Conservation (phyloP, 2,329 filamentous ascomycete genomes). For the Fusarium pseudonygamai region DNA sequence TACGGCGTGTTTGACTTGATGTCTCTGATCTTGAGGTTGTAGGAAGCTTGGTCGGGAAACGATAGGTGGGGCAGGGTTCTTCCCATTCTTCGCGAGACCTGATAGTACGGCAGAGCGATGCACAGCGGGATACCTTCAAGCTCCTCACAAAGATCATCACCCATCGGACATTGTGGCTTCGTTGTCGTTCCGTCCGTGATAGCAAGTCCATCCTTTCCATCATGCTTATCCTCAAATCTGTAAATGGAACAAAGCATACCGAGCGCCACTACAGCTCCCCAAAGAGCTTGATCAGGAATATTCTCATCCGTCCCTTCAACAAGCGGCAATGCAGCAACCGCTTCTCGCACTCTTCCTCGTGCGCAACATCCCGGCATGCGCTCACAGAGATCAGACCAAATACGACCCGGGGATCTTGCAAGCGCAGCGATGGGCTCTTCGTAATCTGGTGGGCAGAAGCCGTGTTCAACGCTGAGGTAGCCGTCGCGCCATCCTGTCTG, state of each 20-base stretch:
- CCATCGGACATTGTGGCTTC: slow-evolving; percentile 54
- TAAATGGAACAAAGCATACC: slow-evolving; percentile 65
- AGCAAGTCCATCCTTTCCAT: slow-evolving; percentile 61
- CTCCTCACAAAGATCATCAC: slow-evolving; percentile 62
- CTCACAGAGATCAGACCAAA: slow-evolving; percentile 64
- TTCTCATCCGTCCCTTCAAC: slow-evolving; percentile 59
- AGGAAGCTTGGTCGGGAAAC: slow-evolving; percentile 63
- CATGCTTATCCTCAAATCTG: slow-evolving; percentile 61
- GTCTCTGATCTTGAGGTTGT: slow-evolving; percentile 61
- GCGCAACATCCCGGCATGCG: slow-evolving; percentile 63
- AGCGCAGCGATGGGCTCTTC: slow-evolving; percentile 57
- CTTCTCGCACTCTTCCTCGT: slow-evolving; percentile 60
- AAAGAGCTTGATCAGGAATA: slow-evolving; percentile 62
- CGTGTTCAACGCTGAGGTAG: slow-evolving; percentile 53
- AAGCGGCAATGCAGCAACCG: slow-evolving; percentile 58
- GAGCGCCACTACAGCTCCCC: slow-evolving; percentile 62
- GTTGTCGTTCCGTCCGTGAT: slow-evolving; percentile 40
- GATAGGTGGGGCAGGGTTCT: slow-evolving; percentile 62
- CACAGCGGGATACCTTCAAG: slow-evolving; percentile 58
- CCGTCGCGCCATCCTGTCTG: slow-evolving; percentile 61
- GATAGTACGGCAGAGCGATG: slow-evolving; percentile 60
- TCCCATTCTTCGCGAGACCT: slow-evolving; percentile 61
- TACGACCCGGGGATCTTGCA: slow-evolving; percentile 58
- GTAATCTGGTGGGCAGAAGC: slow-evolving; percentile 61
- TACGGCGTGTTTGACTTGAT: slow-evolving; percentile 60